Evolutionary conservation across 805 yeast genomes (phyloP).

Genomic region (Metschnikowia drakensbergensis): DNA sequence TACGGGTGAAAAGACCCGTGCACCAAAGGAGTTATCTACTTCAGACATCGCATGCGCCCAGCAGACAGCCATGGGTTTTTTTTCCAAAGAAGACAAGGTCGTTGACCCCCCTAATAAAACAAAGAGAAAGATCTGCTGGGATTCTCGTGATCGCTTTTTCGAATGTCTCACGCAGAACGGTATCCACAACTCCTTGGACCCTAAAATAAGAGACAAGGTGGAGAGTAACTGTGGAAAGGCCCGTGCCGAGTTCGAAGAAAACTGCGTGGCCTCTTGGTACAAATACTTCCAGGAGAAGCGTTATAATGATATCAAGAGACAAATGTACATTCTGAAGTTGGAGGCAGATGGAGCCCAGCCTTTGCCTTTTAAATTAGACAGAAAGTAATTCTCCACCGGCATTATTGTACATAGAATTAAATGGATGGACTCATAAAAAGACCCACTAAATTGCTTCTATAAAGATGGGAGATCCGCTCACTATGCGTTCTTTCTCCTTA

Average conservation of each 20-base stretch:
- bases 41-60: neutral
- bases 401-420: conserved; percentile 8
- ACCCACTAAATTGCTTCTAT: conserved; percentile 23
- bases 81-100: conserved; percentile 35
- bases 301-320: conserved; percentile 68
- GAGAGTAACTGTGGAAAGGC: conserved; percentile 54
- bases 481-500: conserved; percentile 17
- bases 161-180: conserved; percentile 65
- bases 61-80: conserved; percentile 46
- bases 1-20: conserved; percentile 4
- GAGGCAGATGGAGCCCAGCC: conserved; percentile 55
- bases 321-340: conserved; percentile 62
- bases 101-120: conserved; percentile 55
- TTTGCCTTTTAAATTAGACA: conserved; percentile 27
- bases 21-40: neutral
- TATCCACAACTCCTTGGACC: conserved; percentile 67
- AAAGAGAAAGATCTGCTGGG: conserved; percentile 84
- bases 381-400: conserved; percentile 13
- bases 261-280: conserved; percentile 86
- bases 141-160: conserved; percentile 73
- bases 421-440: neutral
- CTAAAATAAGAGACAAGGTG: conserved; percentile 44
- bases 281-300: conserved; percentile 87
- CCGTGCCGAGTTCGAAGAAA: conserved; percentile 58
- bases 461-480: conserved; percentile 32